phyloP scores from a whole-genome alignment of 306 rosid genomes.

The Amphicarpaea edgeworthii region DNA sequence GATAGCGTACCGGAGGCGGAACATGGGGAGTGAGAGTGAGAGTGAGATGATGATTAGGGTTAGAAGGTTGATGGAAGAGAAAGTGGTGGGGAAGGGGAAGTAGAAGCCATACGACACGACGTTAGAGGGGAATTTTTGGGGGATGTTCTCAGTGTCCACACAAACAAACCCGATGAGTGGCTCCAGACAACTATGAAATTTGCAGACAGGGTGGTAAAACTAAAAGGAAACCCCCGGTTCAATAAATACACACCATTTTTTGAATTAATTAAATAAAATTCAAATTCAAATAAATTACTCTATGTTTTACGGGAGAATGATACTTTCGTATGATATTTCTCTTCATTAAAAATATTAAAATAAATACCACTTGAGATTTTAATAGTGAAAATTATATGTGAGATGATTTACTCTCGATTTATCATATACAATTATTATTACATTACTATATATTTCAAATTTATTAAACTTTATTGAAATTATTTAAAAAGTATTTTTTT shows the following conservation, averaged over 20 bases:
- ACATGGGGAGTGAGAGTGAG: slow-evolving; percentile 22
- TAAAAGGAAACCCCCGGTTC: not conserved
- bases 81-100: slow-evolving; percentile 28
- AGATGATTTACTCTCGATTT: too few relatives aligned
- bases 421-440: too few relatives aligned
- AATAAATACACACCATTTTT: not conserved
- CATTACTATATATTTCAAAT: too few relatives aligned
- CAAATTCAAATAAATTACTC: too few relatives aligned
- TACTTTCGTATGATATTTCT: too few relatives aligned
- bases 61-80: slow-evolving; percentile 40
- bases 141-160: slow-evolving; percentile 39
- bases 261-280: not conserved
- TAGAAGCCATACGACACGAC: slow-evolving; percentile 40
- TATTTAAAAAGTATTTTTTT: too few relatives aligned
- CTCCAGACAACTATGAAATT: slow-evolving; percentile 26
- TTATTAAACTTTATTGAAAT: too few relatives aligned
- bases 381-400: too few relatives aligned
- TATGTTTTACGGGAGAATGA: too few relatives aligned
- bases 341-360: too few relatives aligned
- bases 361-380: too few relatives aligned
- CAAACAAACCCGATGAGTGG: slow-evolving; percentile 49
- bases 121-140: slow-evolving; percentile 30
- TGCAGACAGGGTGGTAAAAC: slow-evolving; percentile 28
- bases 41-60: slow-evolving; percentile 50
- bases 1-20: slow-evolving; percentile 43